A percentile compares a stretch with the other conserved stretches of the same genome.
These are phyloP conservation scores for Clonostachys rhizophaga DNA, from an alignment of 2,329 filamentous ascomycete genomes.

Conservation along the genomic window DNA sequence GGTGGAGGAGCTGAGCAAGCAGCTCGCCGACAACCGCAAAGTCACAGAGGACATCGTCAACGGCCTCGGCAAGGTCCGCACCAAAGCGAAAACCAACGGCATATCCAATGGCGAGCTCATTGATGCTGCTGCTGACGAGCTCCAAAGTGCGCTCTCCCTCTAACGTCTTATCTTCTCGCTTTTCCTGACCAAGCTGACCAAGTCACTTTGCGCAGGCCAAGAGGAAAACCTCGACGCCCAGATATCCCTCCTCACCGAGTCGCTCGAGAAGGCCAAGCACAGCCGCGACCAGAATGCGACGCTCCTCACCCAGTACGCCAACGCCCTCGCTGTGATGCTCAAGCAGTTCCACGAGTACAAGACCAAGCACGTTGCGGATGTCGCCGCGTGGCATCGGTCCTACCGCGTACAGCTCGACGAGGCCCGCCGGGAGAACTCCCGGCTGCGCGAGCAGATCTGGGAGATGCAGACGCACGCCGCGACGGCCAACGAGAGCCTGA, in stretches of 20 bases:
- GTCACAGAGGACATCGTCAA: slow-evolving; percentile 60
- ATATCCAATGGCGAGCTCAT: slow-evolving; percentile 56
- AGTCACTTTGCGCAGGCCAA: slow-evolving; percentile 35
- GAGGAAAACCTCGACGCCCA: slow-evolving; percentile 56
- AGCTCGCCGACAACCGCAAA: slow-evolving; percentile 56
- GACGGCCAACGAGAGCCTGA: slow-evolving; percentile 51
- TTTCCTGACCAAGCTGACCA: background rate
- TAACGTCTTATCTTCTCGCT: background rate
- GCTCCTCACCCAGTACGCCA: slow-evolving; percentile 53
- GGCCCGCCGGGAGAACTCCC: slow-evolving; percentile 59
- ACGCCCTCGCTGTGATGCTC: slow-evolving; percentile 51
- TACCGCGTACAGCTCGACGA: slow-evolving; percentile 63
- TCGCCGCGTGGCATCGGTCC: slow-evolving; percentile 60
- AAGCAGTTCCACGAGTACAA: slow-evolving; percentile 65
- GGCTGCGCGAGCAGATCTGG: slow-evolving; percentile 61
- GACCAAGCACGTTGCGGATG: slow-evolving; percentile 55
- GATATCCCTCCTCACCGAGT: slow-evolving; percentile 56
- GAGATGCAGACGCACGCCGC: slow-evolving; percentile 60
- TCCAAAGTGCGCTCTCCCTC: slow-evolving; percentile 39
- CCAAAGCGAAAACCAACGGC: slow-evolving; percentile 44
- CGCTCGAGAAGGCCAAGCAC: slow-evolving; percentile 56
- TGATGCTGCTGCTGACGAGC: slow-evolving; percentile 46
- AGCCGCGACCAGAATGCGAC: slow-evolving; percentile 56
- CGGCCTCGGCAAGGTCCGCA: slow-evolving; percentile 58
- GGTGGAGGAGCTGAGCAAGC: slow-evolving; percentile 62